phyloP scores from a whole-genome alignment of 2,329 filamentous ascomycete genomes.

The Diaporthe citrichinensis region DNA sequence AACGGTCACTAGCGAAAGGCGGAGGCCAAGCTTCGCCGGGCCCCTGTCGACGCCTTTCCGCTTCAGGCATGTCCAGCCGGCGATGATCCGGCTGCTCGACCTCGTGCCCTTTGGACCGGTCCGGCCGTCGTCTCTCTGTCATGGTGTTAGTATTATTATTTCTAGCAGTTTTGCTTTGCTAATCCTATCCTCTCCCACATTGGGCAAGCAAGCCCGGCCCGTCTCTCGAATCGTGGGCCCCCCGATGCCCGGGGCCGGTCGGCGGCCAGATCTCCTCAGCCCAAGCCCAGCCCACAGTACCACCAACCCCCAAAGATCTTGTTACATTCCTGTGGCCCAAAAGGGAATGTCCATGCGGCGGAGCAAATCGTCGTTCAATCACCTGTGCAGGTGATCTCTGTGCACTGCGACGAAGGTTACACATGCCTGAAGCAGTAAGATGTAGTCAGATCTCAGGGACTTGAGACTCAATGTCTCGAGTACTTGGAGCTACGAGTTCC shows the following conservation, averaged over 20 bases:
- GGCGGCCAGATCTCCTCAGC: slow-evolving; percentile 2
- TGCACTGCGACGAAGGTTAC: slow-evolving; percentile 20
- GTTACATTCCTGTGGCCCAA: slow-evolving; percentile 26
- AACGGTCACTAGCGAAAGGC: slow-evolving; percentile 1
- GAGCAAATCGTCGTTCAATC: slow-evolving; percentile 3
- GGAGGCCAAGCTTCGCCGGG: slow-evolving; percentile 19
- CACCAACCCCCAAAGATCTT: slow-evolving; percentile 3
- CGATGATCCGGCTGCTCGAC: slow-evolving; percentile 10
- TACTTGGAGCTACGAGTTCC: background rate
- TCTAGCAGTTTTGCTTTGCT: slow-evolving; percentile 12
- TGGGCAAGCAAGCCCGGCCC: background rate
- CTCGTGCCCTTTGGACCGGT: slow-evolving; percentile 10
- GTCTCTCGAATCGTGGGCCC: slow-evolving; percentile 1
- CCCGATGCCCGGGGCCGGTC: slow-evolving; percentile 36
- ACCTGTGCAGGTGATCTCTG: slow-evolving; percentile 24
- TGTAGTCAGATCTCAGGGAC: background rate
- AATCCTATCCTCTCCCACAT: slow-evolving; percentile 16
- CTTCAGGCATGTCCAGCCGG: slow-evolving; percentile 41
- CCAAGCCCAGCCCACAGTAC: slow-evolving; percentile 9
- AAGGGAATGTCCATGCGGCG: slow-evolving; percentile 41
- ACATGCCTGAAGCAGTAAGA: slow-evolving; percentile 30
- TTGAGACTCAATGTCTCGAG: slow-evolving; percentile 18
- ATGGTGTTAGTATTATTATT: background rate
- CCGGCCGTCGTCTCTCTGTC: slow-evolving; percentile 23
- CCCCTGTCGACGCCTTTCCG: slow-evolving; percentile 27